Evolutionary conservation across 2,329 filamentous ascomycete genomes (phyloP), one percentile per base, ranked within the genome.

Genomic region (Fusarium paranaense): DNA sequence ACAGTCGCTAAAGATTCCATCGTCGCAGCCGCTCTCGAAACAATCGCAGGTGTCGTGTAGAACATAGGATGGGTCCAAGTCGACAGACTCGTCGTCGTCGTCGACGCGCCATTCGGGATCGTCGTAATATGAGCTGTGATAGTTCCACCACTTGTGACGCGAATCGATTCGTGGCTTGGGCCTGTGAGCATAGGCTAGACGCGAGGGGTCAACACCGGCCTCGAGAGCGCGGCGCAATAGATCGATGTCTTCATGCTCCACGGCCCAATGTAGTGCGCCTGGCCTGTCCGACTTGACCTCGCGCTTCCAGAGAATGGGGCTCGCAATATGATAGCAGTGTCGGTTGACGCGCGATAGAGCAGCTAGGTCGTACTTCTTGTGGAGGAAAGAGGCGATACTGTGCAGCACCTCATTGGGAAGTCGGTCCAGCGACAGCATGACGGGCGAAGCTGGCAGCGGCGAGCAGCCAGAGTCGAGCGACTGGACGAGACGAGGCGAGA

Each of bases 381-480:
- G 61, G 20, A 79, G 64, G 61, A 73, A 74, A 16, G 68, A 76
- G 60, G 75, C 76, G 62, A 79, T 78, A 54, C 38, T 64, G 40
- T 78, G 72, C 25, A 79, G 58, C 25, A 79, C 77, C 67, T 79
- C 80, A 45, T 80, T 81, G 5, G 72, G 80, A 30, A 80, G 74
- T 66, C 79, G 77, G 61, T 79, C 78, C 67, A 81, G 75, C 67
- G 79, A 80, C 64, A 77, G 70, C 72, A 79, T 80, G 63, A 70
- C 72, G 60, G 64, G 76, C 40, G 65, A 70, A 54, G 62, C 70
- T 70, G 63, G 64, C 47, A 54, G 30, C 69, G 71, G 67, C 68
- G 33, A 67, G 35, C 57, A 65, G 60, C 66, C 60, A 62, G 67
- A 57, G 64, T 63, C 30, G 35, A 50, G 62, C 52, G 47, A 45